Evolutionary conservation across 225 moss, liverwort and hornwort species (phyloP).

Genomic region (Physcomitrium patens): DNA sequence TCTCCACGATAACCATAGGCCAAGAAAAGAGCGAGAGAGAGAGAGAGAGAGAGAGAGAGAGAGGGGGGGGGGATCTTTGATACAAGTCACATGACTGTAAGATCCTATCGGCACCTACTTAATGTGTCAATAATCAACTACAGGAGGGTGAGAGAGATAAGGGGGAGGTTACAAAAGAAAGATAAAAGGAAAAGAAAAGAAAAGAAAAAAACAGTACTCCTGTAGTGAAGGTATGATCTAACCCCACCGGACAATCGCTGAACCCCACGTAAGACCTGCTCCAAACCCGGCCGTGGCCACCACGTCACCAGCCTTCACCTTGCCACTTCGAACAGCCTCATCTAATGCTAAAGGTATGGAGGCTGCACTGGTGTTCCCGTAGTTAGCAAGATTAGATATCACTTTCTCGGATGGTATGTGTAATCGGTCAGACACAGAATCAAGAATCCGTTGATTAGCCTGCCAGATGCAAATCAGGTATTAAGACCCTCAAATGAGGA

Average conservation of each 20-base stretch:
- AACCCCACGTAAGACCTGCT: conserved; percentile 98
- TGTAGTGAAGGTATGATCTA: conserved; percentile 35
- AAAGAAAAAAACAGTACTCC: not conserved
- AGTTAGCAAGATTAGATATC: conserved; percentile 86
- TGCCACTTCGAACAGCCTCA: conserved; percentile 94
- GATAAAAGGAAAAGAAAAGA: too few relatives aligned
- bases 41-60: too few relatives aligned
- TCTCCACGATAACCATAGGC: conserved; percentile 24
- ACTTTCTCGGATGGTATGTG: conserved; percentile 86
- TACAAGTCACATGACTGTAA: conserved; percentile 24
- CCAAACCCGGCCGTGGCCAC: conserved; percentile 96
- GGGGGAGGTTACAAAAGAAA: too few relatives aligned
- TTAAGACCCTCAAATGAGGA: too few relatives aligned
- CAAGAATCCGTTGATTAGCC: conserved; percentile 97
- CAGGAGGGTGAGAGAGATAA: not conserved
- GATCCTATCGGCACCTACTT: conserved; percentile 31
- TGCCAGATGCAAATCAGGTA: conserved; percentile 34
- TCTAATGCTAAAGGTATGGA: conserved; percentile 95
- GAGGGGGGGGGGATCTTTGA: too few relatives aligned
- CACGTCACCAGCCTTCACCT: conserved; percentile 86
- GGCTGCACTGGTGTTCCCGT: conserved; percentile 98
- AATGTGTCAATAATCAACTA: conserved; percentile 36
- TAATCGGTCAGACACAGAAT: conserved; percentile 85
- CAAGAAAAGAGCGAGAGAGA: conserved; percentile 9
- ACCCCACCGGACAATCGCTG: conserved; percentile 96